Evolutionary conservation across 352 stramenopile species (phyloP).

Genomic region (Phytophthora chlamydospora): DNA sequence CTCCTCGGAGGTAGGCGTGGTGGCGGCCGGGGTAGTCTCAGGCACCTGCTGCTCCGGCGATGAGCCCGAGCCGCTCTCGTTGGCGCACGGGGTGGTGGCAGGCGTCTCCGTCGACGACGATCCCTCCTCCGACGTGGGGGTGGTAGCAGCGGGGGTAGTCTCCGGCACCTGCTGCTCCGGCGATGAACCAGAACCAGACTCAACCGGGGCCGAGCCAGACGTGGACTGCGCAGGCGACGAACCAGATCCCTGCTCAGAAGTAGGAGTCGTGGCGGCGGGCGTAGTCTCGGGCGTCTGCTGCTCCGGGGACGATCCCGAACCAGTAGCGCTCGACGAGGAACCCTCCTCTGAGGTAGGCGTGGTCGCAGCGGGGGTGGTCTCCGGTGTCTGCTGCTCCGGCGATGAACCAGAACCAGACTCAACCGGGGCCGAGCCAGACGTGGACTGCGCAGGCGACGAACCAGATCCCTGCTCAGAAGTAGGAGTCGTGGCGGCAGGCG

Average conservation of each 20-base stretch:
- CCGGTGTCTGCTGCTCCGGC: conserved; percentile 4
- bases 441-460: background rate
- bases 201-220: background rate
- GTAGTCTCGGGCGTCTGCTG: conserved; percentile 18
- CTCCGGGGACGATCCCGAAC: conserved; percentile 3
- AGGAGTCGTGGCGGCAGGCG: conserved; percentile 1
- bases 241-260: conserved; percentile 11
- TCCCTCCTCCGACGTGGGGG: conserved; percentile 3
- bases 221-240: conserved; percentile 16
- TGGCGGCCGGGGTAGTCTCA: conserved; percentile 7
- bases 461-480: background rate
- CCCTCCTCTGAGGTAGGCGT: conserved; percentile 1
- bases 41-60: conserved; percentile 4
- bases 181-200: background rate
- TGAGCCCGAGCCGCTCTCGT: conserved; percentile 6
- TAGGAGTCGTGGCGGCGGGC: conserved; percentile 14
- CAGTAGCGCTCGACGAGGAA: conserved; percentile 2
- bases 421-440: background rate
- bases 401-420: background rate
- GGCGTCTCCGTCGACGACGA: conserved; percentile 5
- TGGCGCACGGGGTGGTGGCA: conserved; percentile 2
- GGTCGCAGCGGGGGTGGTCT: conserved; percentile 5
- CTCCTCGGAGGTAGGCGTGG: conserved; percentile 9
- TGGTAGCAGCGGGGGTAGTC: conserved; percentile 13
- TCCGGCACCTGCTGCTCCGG: background rate